Conservation (phyloP, 2,329 filamentous ascomycete genomes). For the Corynespora cassiicola region DNA sequence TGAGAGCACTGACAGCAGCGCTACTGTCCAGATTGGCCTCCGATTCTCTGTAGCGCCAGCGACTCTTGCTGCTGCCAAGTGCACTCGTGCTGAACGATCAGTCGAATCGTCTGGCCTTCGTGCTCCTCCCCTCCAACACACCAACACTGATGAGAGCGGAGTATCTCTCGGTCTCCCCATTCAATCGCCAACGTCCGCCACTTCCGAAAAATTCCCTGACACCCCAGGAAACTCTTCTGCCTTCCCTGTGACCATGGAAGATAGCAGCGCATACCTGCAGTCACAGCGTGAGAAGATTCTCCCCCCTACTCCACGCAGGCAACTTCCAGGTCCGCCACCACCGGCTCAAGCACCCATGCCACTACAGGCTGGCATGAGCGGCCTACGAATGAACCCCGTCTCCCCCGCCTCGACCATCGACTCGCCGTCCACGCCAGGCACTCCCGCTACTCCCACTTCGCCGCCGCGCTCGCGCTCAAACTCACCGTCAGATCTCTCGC, state of each 20-base stretch:
- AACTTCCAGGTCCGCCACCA: constrained; percentile 12
- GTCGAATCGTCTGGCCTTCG: constrained; percentile 11
- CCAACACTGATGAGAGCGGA: constrained; percentile 30
- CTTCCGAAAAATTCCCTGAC: constrained; percentile 24
- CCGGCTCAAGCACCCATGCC: constrained; percentile 15
- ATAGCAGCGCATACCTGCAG: constrained; percentile 39
- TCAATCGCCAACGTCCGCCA: constrained; percentile 29
- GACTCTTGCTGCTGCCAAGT: constrained; percentile 41
- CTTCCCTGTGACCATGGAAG: constrained; percentile 33
- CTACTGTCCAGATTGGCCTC: constrained; percentile 75
- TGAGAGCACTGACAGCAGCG: constrained; percentile 69
- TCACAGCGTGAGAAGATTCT: constrained; percentile 42
- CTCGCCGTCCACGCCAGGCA: constrained; percentile 18
- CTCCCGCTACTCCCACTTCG: constrained; percentile 2
- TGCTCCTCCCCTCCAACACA: constrained; percentile 27
- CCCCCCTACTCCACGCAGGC: constrained; percentile 32
- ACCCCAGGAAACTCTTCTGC: constrained; percentile 31
- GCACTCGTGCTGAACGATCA: constrained; percentile 24
- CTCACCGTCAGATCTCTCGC: constrained; percentile 24
- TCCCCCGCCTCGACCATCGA: constrained; percentile 25
- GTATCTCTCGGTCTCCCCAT: constrained; percentile 39
- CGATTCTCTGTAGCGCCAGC: constrained; percentile 63
- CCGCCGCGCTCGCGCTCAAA: constrained; percentile 18
- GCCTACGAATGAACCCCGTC: constrained; percentile 44
- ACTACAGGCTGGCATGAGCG: constrained; percentile 24